A percentile compares a stretch with the other conserved stretches of the same genome.
These are phyloP conservation scores for Nicotiana obtusifolia DNA, from an alignment of 257 asterid genomes.

Conservation along the genomic window DNA sequence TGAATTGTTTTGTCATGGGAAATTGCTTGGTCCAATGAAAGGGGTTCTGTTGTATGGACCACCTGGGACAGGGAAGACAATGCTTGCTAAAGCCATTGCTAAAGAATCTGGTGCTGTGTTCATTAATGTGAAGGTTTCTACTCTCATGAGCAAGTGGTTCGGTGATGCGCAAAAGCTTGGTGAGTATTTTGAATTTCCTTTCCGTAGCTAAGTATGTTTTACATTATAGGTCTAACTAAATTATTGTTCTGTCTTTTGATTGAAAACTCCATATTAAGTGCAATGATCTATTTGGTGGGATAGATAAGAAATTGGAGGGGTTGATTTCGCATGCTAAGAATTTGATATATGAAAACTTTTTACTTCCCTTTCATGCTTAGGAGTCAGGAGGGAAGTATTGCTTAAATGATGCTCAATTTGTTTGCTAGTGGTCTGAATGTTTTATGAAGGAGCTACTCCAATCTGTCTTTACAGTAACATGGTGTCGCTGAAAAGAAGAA, in stretches of 20 bases:
- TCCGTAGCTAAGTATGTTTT: not conserved
- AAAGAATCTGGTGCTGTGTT: conserved; percentile 93
- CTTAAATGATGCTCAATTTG: not conserved
- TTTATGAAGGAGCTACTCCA: not conserved
- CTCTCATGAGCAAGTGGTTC: conserved; percentile 95
- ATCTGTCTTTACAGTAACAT: not conserved
- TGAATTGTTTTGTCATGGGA: conserved; percentile 73
- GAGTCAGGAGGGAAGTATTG: not conserved
- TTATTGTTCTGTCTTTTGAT: not conserved
- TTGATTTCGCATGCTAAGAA: not conserved
- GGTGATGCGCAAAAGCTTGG: conserved; percentile 98
- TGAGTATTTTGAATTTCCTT: conserved; percentile 18
- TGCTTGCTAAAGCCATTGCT: conserved; percentile 99
- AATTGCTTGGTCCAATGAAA: conserved; percentile 91
- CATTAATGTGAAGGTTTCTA: conserved; percentile 78
- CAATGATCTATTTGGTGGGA: not conserved
- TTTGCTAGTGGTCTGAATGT: not conserved
- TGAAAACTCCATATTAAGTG: not conserved
- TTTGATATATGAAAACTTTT: not conserved
- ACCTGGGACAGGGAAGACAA: conserved; percentile 99
- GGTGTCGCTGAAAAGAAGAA: not conserved
- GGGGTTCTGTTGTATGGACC: conserved; percentile 95
- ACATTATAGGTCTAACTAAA: not conserved
- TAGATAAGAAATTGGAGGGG: not conserved
- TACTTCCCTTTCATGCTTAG: not conserved